Conservation (phyloP, 2,329 filamentous ascomycete genomes). For the Ceratocystis lukuohia region DNA sequence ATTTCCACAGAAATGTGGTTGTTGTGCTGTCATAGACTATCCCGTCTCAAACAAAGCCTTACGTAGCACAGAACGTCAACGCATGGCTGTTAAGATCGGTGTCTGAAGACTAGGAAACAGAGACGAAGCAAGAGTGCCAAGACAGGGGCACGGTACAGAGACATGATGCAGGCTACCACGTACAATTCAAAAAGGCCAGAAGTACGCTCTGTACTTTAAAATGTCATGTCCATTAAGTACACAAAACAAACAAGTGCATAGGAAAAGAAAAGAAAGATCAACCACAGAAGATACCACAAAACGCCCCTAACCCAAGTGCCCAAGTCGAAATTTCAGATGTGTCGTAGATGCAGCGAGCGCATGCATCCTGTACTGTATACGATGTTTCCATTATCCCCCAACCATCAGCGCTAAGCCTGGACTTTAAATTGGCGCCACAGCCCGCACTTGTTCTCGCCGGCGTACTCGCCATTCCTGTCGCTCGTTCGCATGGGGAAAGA, state of each 20-base stretch:
- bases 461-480: not conserved
- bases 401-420: no score
- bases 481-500: not conserved
- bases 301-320: not conserved
- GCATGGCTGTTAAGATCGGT: no score
- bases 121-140: not conserved
- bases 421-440: no score
- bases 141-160: no score
- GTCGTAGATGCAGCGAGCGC: not conserved
- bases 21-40: no score
- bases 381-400: not conserved
- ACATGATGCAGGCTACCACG: not conserved
- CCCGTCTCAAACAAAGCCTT: no score
- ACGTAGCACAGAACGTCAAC: no score
- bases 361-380: not conserved
- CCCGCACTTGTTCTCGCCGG: not conserved
- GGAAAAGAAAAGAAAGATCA: not conserved
- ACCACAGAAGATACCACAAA: not conserved
- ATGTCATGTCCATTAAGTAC: not conserved
- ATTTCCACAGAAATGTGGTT: no score
- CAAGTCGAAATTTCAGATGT: slow-evolving; percentile 3
- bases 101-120: not conserved
- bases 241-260: not conserved
- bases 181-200: not conserved
- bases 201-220: not conserved